Percentiles rank a stretch among this genome's conserved stretches.
phyloP scores from a whole-genome alignment of 2,329 filamentous ascomycete species.

The Ceratocystis cubensis region DNA sequence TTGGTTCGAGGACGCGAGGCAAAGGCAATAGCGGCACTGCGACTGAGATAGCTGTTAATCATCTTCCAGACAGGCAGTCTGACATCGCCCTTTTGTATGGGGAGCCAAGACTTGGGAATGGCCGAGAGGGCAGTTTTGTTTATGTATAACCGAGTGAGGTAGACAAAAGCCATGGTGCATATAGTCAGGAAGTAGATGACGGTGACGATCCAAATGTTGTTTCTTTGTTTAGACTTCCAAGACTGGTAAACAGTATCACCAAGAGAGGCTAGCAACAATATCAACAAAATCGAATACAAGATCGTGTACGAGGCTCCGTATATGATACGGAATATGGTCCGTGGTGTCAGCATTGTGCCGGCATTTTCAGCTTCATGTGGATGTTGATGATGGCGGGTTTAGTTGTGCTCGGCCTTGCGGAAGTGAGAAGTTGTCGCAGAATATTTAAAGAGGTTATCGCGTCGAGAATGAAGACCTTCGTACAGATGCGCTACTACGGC shows the following conservation, averaged over 20 bases:
- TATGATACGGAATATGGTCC: constrained; percentile 61
- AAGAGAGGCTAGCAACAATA: constrained; percentile 66
- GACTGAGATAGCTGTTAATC: constrained; percentile 57
- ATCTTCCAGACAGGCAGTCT: constrained; percentile 60
- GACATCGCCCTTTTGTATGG: constrained; percentile 74
- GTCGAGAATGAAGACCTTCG: background rate
- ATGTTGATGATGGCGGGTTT: constrained; percentile 22
- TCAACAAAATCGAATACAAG: constrained; percentile 59
- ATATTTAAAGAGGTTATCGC: background rate
- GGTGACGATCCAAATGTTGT: constrained; percentile 73
- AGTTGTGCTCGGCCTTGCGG: constrained; percentile 5
- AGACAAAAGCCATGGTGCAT: constrained; percentile 60
- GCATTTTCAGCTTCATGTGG: constrained; percentile 13
- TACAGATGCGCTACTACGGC: constrained; percentile 18
- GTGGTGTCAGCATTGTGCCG: constrained; percentile 32
- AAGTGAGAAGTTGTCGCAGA: constrained; percentile 8
- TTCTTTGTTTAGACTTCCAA: constrained; percentile 49
- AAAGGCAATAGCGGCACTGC: constrained; percentile 72
- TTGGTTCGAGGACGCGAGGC: constrained; percentile 53
- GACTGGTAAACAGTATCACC: constrained; percentile 71
- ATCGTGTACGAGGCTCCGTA: constrained; percentile 69
- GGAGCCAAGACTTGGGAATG: constrained; percentile 79
- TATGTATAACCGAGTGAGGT: constrained; percentile 73
- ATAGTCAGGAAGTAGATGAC: constrained; percentile 63
- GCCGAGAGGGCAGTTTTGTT: constrained; percentile 65